Evolutionary conservation across 2,329 filamentous ascomycete genomes (phyloP), one percentile per base, ranked within the genome.

Genomic region (Botrytis medusae): DNA sequence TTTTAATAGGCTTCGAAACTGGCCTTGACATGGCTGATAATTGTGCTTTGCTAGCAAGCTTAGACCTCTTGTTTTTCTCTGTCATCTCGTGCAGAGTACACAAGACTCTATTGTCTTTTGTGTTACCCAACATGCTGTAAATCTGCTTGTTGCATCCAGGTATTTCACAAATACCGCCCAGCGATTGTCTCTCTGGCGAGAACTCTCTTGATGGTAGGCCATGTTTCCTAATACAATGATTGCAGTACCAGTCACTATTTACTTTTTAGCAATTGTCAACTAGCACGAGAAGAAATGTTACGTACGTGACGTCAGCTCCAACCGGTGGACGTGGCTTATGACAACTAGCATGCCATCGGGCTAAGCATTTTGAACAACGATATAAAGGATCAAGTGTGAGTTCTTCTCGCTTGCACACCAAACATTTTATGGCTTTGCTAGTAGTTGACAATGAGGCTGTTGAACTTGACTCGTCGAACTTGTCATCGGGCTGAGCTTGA

Each of bases 271-370:
- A 29, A 67, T 57, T 32, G 37, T 14, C 34, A 34, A 57, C 2
- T n/a, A 57, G 64, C 25, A 42, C 34, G 1, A 32, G 8, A 10
- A 32, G 37, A 25, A 18, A 67, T 44, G 18, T 32, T n/a, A 34
- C 69, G 42, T 72, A 72, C 69, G 34, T 42, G 25, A n/a, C 6
- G 25, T 72, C 48, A 34, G 12, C 46, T 48, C 18, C 46, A 20
- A 72, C 57, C 18, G 64, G 34, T 42, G 61, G 61, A 20, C 29
- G 54, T 65, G 69, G 62, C 25, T 72, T 72, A 57, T 75, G 75
- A 69, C 77, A 79, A 37, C 48, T 72, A 22, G 67, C 61, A 64
- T 79, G 78, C 69, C 72, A 79, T 46, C 67, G 46, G 14, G 67
- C 72, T 42, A 67, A 75, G 32, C 79, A 80, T 57, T 64, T 71